Evolutionary conservation across 148 eudicot genomes (phyloP).

Genomic region (Persicaria maculosa): DNA sequence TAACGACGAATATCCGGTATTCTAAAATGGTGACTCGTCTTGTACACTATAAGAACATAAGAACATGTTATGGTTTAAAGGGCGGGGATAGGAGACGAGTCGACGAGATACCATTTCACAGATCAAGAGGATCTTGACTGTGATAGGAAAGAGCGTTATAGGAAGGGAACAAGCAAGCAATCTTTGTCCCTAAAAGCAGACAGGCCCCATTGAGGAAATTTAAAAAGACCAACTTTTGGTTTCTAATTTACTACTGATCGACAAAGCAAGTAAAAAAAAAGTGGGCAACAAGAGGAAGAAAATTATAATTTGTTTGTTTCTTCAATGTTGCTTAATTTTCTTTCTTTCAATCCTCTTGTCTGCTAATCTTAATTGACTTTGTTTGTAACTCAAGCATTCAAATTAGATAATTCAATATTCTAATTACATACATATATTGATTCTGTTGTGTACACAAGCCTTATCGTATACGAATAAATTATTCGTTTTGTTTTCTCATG

Average conservation of each 20-base stretch:
- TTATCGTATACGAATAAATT: no score
- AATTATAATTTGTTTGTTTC: neutral
- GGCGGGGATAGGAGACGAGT: neutral
- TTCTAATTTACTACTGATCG: neutral
- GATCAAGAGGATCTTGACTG: neutral
- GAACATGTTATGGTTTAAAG: neutral
- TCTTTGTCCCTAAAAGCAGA: neutral
- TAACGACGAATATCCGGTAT: no score
- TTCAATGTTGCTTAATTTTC: neutral
- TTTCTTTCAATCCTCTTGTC: neutral
- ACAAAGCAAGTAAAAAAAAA: neutral
- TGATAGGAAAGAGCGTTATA: neutral
- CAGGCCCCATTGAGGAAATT: neutral
- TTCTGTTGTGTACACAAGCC: no score
- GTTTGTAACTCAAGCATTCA: neutral
- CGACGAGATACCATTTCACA: neutral
- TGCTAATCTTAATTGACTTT: neutral
- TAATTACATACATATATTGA: no score
- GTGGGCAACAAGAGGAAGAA: neutral
- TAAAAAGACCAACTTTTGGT: neutral
- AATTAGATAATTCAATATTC: no score
- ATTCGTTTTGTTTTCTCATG: no score
- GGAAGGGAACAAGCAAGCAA: neutral
- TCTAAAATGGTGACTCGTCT: no score
- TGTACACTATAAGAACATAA: no score